A percentile compares a stretch with the other conserved stretches of the same genome.
Evolutionary conservation across 805 yeast genomes (phyloP).

Genomic region (Spathaspora arborariae): DNA sequence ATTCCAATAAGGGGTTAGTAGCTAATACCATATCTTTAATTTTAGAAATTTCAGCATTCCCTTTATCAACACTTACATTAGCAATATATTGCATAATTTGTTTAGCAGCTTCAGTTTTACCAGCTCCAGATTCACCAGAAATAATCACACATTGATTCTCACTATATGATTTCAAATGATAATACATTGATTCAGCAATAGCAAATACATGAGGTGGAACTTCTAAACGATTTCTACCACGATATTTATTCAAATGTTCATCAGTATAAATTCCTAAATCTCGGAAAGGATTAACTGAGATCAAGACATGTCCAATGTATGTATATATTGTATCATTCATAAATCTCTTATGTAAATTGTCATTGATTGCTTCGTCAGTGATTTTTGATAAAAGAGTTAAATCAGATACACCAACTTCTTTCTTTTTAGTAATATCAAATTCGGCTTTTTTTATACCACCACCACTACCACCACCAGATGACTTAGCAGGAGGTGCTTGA

Average conservation of each 20-base stretch:
- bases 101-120: conserved; percentile 97
- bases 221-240: conserved; percentile 90
- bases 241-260: conserved; percentile 67
- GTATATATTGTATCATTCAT: conserved; percentile 88
- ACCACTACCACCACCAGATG: conserved; percentile 23
- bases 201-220: conserved; percentile 98
- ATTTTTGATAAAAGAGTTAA: conserved; percentile 84
- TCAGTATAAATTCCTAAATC: conserved; percentile 94
- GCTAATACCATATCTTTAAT: conserved; percentile 98
- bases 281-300: conserved; percentile 93
- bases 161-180: conserved; percentile 87
- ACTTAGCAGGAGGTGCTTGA: conserved; percentile 51
- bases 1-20: conserved; percentile 86
- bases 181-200: conserved; percentile 95
- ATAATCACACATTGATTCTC: conserved; percentile 97
- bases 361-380: conserved; percentile 88
- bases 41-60: conserved; percentile 68
- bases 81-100: conserved; percentile 97
- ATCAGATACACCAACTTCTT: conserved; percentile 98
- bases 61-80: conserved; percentile 69
- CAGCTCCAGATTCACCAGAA: conserved; percentile 97
- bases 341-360: conserved; percentile 84
- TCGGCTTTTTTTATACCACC: conserved; percentile 74
- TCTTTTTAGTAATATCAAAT: conserved; percentile 81
- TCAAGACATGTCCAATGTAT: conserved; percentile 89